phyloP scores from a whole-genome alignment of 2,329 filamentous ascomycete genomes.

The Cladobotryum protrusum region DNA sequence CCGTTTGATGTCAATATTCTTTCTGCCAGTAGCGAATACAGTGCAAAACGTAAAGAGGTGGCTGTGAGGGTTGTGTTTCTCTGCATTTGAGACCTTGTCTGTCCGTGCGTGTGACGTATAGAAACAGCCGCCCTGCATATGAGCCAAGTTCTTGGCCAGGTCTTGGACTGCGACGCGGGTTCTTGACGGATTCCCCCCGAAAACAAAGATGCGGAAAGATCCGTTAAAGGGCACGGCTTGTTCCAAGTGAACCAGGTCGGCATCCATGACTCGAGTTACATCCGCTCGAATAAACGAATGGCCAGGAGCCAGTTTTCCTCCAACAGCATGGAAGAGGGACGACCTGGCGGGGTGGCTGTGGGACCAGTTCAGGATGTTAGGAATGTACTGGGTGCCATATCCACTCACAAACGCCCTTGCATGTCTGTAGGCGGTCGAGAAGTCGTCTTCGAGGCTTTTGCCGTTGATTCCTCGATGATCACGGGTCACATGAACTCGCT shows the following conservation, averaged over 20 bases:
- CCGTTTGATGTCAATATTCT: slow-evolving; percentile 63
- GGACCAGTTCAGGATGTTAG: slow-evolving; percentile 82
- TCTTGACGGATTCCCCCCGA: slow-evolving; percentile 60
- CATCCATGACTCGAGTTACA: slow-evolving; percentile 80
- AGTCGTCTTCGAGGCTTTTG: slow-evolving; percentile 55
- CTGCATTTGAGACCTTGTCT: slow-evolving; percentile 67
- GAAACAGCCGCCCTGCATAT: slow-evolving; percentile 57
- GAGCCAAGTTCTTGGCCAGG: slow-evolving; percentile 58
- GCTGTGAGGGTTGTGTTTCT: slow-evolving; percentile 79
- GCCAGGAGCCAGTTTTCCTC: slow-evolving; percentile 63
- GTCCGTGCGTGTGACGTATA: slow-evolving; percentile 57
- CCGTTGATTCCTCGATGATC: slow-evolving; percentile 61
- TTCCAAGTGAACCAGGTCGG: slow-evolving; percentile 84
- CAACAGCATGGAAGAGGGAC: slow-evolving; percentile 58
- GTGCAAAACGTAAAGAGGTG: slow-evolving; percentile 74
- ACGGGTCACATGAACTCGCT: slow-evolving; percentile 63
- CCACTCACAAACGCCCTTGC: slow-evolving; percentile 88
- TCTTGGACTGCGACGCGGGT: slow-evolving; percentile 61
- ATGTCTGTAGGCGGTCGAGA: slow-evolving; percentile 85
- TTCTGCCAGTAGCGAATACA: slow-evolving; percentile 62
- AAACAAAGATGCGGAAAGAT: slow-evolving; percentile 79
- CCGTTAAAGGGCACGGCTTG: slow-evolving; percentile 87
- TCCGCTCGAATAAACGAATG: slow-evolving; percentile 70
- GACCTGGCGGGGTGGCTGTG: slow-evolving; percentile 65
- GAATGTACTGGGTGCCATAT: slow-evolving; percentile 79